Conservation (phyloP, 768 basidiomycete genomes). For the Mrakia frigida region DNA sequence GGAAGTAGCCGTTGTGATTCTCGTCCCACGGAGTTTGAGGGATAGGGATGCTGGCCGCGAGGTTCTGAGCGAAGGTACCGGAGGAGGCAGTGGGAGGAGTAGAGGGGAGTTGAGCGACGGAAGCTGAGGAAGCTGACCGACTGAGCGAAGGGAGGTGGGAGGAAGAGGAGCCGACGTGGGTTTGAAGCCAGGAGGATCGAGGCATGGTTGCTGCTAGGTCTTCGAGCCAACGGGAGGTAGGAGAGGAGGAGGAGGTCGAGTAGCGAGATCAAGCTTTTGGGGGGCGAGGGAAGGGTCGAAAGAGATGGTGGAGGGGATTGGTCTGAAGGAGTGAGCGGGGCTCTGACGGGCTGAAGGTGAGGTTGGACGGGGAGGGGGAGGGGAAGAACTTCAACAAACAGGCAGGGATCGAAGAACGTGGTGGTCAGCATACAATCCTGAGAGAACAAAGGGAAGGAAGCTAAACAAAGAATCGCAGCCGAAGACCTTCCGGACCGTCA, state of each 20-base stretch:
- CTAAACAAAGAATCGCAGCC: no score
- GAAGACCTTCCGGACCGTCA: no score
- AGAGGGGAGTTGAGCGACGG: slow-evolving; percentile 4
- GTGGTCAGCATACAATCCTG: no score
- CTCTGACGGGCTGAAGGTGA: no score
- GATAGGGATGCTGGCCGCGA: slow-evolving; percentile 14
- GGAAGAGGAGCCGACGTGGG: slow-evolving; percentile 14
- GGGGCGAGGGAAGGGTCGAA: neutral
- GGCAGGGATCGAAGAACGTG: no score
- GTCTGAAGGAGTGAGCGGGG: no score
- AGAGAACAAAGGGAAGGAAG: no score
- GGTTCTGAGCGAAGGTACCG: slow-evolving; percentile 1
- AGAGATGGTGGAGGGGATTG: no score
- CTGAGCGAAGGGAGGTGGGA: slow-evolving; percentile 27
- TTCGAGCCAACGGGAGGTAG: neutral
- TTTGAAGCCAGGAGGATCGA: slow-evolving; percentile 19
- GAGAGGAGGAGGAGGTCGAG: neutral
- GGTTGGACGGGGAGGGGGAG: no score
- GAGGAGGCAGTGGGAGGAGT: neutral
- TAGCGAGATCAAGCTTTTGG: neutral
- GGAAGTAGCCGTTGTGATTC: slow-evolving; percentile 3
- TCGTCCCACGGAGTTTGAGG: slow-evolving; percentile 20
- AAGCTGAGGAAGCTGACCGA: slow-evolving; percentile 4
- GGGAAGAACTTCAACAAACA: no score
- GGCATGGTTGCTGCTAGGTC: slow-evolving; percentile 20